These are phyloP conservation scores for Graphilbum ipis-grandicollis DNA, from an alignment of 2,329 filamentous ascomycete species.

Conservation along the genomic window DNA sequence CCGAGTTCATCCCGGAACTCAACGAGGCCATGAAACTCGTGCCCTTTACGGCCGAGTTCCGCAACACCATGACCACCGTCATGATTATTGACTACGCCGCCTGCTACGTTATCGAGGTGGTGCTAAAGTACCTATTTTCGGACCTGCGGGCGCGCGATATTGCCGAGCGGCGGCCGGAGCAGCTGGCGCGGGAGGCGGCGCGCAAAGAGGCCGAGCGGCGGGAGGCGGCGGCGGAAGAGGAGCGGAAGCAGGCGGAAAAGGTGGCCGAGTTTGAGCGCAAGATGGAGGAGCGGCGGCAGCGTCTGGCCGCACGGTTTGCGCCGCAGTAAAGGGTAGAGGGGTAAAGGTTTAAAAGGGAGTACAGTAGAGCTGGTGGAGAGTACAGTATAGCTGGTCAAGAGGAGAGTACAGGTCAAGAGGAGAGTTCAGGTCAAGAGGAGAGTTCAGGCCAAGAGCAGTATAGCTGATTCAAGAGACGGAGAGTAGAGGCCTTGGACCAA, in stretches of 20 bases:
- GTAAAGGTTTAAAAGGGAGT: no score
- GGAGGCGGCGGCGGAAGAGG: constrained; percentile 31
- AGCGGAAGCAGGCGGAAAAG: constrained; percentile 33
- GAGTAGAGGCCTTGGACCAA: no score
- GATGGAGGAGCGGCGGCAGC: constrained; percentile 30
- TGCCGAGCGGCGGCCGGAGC: constrained; percentile 68
- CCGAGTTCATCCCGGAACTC: constrained; percentile 87
- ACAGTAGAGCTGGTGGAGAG: no score
- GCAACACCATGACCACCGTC: constrained; percentile 60
- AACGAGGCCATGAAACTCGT: constrained; percentile 89
- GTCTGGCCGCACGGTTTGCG: neutral
- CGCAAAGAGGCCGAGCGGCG: constrained; percentile 44
- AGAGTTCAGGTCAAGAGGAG: no score
- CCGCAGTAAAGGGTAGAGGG: neutral
- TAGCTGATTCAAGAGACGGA: no score
- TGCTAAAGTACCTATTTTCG: constrained; percentile 70
- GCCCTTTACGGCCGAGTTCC: constrained; percentile 78
- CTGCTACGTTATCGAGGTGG: constrained; percentile 77
- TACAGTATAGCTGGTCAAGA: no score
- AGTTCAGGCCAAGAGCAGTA: no score
- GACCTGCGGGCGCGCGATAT: constrained; percentile 93
- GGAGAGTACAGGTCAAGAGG: no score
- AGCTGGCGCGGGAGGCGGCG: constrained; percentile 57
- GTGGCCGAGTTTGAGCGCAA: constrained; percentile 42
- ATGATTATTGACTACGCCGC: constrained; percentile 81